Conservation (phyloP, 257 asterid species). For the Scutellaria minor region DNA sequence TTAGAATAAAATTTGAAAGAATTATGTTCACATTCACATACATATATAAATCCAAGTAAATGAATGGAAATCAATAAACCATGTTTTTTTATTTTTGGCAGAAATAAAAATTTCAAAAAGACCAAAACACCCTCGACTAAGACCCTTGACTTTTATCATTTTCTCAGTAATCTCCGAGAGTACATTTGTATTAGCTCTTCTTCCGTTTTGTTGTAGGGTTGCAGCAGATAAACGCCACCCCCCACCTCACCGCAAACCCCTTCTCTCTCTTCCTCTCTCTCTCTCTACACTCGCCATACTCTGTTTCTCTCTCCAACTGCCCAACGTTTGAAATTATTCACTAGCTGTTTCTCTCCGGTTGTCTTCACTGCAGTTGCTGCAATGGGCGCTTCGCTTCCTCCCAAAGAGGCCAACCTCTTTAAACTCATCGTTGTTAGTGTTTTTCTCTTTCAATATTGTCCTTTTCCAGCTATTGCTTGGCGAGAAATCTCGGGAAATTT, state of each 20-base stretch:
- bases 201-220: constrained; percentile 65
- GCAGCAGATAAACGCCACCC: constrained; percentile 90
- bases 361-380: constrained; percentile 33
- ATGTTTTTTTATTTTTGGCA: too few species aligned
- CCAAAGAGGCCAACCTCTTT: constrained; percentile 98
- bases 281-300: constrained; percentile 31
- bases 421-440: constrained; percentile 93
- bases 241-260: constrained; percentile 41
- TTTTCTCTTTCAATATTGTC: constrained; percentile 23
- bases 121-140: constrained; percentile 20
- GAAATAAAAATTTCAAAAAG: background rate
- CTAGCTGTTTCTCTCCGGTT: constrained; percentile 26
- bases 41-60: background rate
- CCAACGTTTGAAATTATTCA: constrained; percentile 23
- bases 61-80: background rate
- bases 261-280: background rate
- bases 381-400: constrained; percentile 97
- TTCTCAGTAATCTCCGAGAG: constrained; percentile 20
- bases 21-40: too few species aligned
- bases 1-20: too few species aligned
- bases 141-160: constrained; percentile 33
- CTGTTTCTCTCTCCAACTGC: constrained; percentile 32
- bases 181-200: constrained; percentile 12
- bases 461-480: constrained; percentile 25
- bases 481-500: background rate